These are phyloP conservation scores for Cyclotella kingstonii DNA, from an alignment of 108 stramenopile species.

Conservation along the genomic window DNA sequence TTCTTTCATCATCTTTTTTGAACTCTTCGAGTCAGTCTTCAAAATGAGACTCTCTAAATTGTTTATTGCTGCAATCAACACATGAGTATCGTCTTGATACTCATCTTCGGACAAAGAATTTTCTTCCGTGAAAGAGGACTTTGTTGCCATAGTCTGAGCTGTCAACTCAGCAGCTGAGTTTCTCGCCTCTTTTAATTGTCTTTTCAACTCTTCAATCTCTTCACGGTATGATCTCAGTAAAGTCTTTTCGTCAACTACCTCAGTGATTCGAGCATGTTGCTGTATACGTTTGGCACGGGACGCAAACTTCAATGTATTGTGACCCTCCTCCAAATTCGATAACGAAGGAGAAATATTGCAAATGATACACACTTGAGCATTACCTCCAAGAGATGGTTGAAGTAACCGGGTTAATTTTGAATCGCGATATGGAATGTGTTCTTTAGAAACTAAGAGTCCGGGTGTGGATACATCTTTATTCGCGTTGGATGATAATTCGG, in stretches of 20 bases:
- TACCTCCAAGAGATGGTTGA: slow-evolving; percentile 88
- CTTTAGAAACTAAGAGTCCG: slow-evolving; percentile 16
- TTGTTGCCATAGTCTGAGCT: slow-evolving; percentile 8
- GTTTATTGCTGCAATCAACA: slow-evolving; percentile 66
- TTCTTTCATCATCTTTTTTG: neutral
- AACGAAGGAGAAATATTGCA: slow-evolving; percentile 76
- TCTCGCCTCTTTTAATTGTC: slow-evolving; percentile 67
- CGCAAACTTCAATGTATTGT: slow-evolving; percentile 93
- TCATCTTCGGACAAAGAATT: slow-evolving; percentile 34
- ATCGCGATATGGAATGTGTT: slow-evolving; percentile 82
- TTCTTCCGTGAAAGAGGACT: neutral
- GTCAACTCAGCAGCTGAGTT: slow-evolving; percentile 45
- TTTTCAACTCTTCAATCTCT: slow-evolving; percentile 82
- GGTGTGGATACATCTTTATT: no score
- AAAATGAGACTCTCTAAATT: slow-evolving; percentile 84
- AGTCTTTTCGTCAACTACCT: slow-evolving; percentile 72
- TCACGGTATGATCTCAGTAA: slow-evolving; percentile 73
- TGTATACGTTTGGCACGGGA: slow-evolving; percentile 87
- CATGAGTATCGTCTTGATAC: slow-evolving; percentile 61
- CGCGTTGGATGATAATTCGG: slow-evolving; percentile 44
- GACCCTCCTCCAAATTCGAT: slow-evolving; percentile 82
- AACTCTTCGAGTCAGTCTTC: slow-evolving; percentile 44
- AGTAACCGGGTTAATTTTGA: slow-evolving; percentile 92
- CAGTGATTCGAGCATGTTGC: slow-evolving; percentile 79
- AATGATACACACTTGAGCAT: slow-evolving; percentile 84